Evolutionary conservation across 2,329 filamentous ascomycete genomes (phyloP).

Genomic region (Penicillium sp.): DNA sequence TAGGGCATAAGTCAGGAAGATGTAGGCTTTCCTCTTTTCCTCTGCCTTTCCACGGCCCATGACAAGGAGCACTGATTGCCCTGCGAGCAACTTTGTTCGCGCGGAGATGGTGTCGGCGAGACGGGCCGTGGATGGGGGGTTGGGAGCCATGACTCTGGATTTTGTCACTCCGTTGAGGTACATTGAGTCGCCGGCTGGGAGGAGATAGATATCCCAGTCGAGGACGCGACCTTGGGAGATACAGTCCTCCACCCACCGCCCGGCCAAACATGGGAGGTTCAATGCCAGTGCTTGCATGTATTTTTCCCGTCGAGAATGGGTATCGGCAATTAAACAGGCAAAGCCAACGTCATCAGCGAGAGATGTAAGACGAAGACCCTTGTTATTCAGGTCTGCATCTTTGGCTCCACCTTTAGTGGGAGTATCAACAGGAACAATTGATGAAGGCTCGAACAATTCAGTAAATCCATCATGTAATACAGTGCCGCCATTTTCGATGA

Average conservation of each 20-base stretch:
- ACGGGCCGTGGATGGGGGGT: constrained; percentile 57
- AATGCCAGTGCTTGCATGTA: constrained; percentile 94
- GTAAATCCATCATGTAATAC: constrained; percentile 76
- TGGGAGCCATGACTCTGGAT: constrained; percentile 67
- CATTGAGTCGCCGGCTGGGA: constrained; percentile 78
- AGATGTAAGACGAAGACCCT: constrained; percentile 55
- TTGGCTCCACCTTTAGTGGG: constrained; percentile 29
- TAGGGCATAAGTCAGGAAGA: constrained; percentile 76
- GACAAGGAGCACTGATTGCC: constrained; percentile 69
- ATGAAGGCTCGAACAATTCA: constrained; percentile 65
- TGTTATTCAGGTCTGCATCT: constrained; percentile 17
- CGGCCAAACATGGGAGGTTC: constrained; percentile 79
- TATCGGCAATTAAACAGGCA: constrained; percentile 80
- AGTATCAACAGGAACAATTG: constrained; percentile 30
- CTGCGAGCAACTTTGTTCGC: constrained; percentile 64
- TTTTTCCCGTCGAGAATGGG: constrained; percentile 81
- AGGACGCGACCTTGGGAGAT: constrained; percentile 61
- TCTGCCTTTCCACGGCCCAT: constrained; percentile 63
- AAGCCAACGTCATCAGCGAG: constrained; percentile 65
- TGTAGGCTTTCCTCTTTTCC: constrained; percentile 67
- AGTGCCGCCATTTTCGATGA: constrained; percentile 69
- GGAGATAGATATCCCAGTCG: constrained; percentile 76
- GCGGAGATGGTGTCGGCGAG: constrained; percentile 58
- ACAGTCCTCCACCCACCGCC: constrained; percentile 77
- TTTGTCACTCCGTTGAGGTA: constrained; percentile 74